Percentiles rank a stretch among this genome's conserved stretches.
phyloP scores from a whole-genome alignment of 2,329 filamentous ascomycete species.

The Alternaria atra region DNA sequence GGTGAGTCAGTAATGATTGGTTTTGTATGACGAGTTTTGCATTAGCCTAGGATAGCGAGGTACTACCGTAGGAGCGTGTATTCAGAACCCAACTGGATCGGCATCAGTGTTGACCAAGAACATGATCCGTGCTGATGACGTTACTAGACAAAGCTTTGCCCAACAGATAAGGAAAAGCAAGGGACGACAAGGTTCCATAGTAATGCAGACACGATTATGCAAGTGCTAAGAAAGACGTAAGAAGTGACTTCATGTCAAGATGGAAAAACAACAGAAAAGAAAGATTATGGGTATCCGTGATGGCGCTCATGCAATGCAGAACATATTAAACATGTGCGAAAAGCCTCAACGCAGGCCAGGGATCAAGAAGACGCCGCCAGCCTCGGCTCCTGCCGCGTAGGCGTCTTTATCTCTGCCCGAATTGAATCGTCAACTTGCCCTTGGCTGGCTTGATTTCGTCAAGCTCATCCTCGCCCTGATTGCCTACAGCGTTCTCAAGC shows the following conservation, averaged over 20 bases:
- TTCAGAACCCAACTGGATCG: neutral
- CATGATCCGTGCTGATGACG: neutral
- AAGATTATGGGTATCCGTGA: slow-evolving; percentile 42
- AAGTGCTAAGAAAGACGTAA: slow-evolving; percentile 1
- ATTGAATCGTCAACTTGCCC: slow-evolving; percentile 50
- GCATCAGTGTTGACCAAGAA: neutral
- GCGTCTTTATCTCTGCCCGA: slow-evolving; percentile 40
- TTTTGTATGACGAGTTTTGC: neutral
- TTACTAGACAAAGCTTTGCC: neutral
- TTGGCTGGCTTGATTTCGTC: slow-evolving; percentile 31
- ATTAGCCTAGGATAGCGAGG: slow-evolving; percentile 1
- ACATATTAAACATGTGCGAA: slow-evolving; percentile 32
- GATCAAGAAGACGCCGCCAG: slow-evolving; percentile 2
- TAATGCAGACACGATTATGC: neutral
- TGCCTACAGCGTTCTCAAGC: slow-evolving; percentile 44
- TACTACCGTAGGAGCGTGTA: neutral
- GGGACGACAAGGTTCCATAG: neutral
- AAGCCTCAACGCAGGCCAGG: slow-evolving; percentile 18
- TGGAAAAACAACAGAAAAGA: neutral
- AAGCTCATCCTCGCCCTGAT: slow-evolving; percentile 29
- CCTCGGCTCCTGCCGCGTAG: neutral
- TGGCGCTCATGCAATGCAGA: slow-evolving; percentile 20
- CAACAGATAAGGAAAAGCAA: neutral
- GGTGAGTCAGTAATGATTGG: neutral
- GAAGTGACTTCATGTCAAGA: neutral